phyloP scores from a whole-genome alignment of 2,329 filamentous ascomycete genomes.

The Scytalidium lignicola region DNA sequence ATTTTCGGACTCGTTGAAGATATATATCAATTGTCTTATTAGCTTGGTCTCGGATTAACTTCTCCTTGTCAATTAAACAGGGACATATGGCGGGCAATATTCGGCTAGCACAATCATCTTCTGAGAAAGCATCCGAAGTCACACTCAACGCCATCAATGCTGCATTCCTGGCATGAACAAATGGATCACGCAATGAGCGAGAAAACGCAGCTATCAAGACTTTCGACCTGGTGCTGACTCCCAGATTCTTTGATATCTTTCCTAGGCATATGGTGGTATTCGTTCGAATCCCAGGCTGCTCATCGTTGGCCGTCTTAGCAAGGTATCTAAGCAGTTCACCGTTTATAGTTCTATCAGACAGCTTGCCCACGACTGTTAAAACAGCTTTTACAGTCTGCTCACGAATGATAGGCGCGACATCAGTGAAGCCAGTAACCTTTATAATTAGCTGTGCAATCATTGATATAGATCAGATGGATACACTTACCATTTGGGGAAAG shows the following conservation, averaged over 20 bases:
- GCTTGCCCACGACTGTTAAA: slow-evolving; percentile 77
- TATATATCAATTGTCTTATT: slow-evolving; percentile 86
- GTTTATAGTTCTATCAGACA: slow-evolving; percentile 89
- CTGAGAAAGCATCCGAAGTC: slow-evolving; percentile 78
- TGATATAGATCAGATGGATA: neutral
- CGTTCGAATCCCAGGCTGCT: slow-evolving; percentile 93
- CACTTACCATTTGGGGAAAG: slow-evolving; percentile 79
- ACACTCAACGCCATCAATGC: slow-evolving; percentile 80
- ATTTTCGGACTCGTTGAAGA: slow-evolving; percentile 75
- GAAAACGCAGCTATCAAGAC: slow-evolving; percentile 91
- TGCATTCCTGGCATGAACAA: slow-evolving; percentile 89
- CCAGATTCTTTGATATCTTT: slow-evolving; percentile 89
- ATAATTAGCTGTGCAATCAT: neutral
- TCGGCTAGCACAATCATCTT: slow-evolving; percentile 82
- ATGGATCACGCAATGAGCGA: slow-evolving; percentile 84
- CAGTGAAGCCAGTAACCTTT: slow-evolving; percentile 88
- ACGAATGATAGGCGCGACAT: slow-evolving; percentile 82
- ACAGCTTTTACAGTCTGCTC: slow-evolving; percentile 97
- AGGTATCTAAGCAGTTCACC: slow-evolving; percentile 86
- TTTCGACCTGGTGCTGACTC: slow-evolving; percentile 72
- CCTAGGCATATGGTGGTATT: slow-evolving; percentile 97
- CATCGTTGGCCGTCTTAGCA: slow-evolving; percentile 94
- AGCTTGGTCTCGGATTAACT: slow-evolving; percentile 86
- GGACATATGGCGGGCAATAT: slow-evolving; percentile 82
- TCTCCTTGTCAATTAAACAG: slow-evolving; percentile 88